Conservation (phyloP, 1,284 basidiomycete species). For the Farysia itapuensis region DNA sequence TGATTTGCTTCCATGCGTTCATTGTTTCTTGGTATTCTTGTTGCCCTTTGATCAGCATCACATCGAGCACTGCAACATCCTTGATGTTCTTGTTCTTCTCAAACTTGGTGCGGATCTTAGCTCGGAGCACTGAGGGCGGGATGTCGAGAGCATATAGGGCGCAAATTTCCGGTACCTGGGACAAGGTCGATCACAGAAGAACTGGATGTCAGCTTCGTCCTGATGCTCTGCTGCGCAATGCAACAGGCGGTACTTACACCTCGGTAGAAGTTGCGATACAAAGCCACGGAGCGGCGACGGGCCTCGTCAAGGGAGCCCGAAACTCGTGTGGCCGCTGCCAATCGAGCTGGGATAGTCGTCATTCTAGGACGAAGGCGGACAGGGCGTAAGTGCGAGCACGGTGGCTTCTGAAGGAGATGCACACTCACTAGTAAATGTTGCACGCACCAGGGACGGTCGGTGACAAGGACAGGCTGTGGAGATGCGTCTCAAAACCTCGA, state of each 20-base stretch:
- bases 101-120: constrained; percentile 82
- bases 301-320: constrained; percentile 69
- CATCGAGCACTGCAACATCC: constrained; percentile 81
- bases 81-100: constrained; percentile 82
- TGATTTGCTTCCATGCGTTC: constrained; percentile 85
- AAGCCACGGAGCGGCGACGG: constrained; percentile 70
- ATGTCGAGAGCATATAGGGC: constrained; percentile 80
- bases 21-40: constrained; percentile 90
- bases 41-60: constrained; percentile 81
- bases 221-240: too few relatives aligned
- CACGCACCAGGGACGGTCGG: too few relatives aligned
- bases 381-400: too few relatives aligned
- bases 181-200: too few relatives aligned
- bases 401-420: too few relatives aligned
- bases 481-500: too few relatives aligned
- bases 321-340: constrained; percentile 70
- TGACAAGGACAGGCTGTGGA: too few relatives aligned
- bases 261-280: constrained; percentile 92
- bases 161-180: constrained; percentile 86
- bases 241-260: constrained; percentile 69
- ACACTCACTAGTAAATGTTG: too few relatives aligned
- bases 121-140: constrained; percentile 77
- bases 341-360: constrained; percentile 87
- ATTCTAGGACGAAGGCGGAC: too few relatives aligned
- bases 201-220: too few relatives aligned